Evolutionary conservation across 169 alveolate species (phyloP), one percentile per base, ranked within the genome.

Genomic region (Theileria sp.): DNA sequence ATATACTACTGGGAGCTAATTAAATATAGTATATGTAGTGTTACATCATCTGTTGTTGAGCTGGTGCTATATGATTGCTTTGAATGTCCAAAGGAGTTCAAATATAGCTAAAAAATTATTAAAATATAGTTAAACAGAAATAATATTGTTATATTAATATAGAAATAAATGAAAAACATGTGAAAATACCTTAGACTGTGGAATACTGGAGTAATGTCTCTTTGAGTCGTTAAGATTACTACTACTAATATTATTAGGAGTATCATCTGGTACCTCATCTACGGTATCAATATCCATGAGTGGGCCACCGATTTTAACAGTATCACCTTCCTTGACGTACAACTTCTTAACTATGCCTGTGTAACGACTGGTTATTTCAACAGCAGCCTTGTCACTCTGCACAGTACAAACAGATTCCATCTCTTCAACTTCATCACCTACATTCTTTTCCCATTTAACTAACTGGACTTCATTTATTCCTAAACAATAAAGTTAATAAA

Each of bases 321-420:
- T 81, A 25, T 92, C 96, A 19, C 96, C 98, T 62, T 83, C 94
- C 56, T 90, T 78, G 51, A 87, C 94, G 81, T 93, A 87, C 19
- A 95, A 77, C 74, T 94, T 94, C 71, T 92, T 94, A 58, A 96
- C 88, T 56, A 88, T 83, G n/a, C 99, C 99, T 51, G 93, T 89
- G 81, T 90, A 93, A 30, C 96, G 92, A 44, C 97, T 92, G 30
- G 98, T 96, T 86, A 96, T 96, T 74, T 96, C 94, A 12, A 97
- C 98, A 28, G 97, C 97, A 26, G 97, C 95, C 82, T 96, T 96
- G 79, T 96, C 99, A 30, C 98, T 95, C 80, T 94, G 96, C 13
- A 96, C 98, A 54, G 96, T 96, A 72, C 97, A 93, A 0, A 96
- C 79, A 5, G 95, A 90, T 49, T 96, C 98, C 95, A 95, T 96